phyloP scores from a whole-genome alignment of 495 filamentous ascomycete species.

The Margaritispora aquatica region DNA sequence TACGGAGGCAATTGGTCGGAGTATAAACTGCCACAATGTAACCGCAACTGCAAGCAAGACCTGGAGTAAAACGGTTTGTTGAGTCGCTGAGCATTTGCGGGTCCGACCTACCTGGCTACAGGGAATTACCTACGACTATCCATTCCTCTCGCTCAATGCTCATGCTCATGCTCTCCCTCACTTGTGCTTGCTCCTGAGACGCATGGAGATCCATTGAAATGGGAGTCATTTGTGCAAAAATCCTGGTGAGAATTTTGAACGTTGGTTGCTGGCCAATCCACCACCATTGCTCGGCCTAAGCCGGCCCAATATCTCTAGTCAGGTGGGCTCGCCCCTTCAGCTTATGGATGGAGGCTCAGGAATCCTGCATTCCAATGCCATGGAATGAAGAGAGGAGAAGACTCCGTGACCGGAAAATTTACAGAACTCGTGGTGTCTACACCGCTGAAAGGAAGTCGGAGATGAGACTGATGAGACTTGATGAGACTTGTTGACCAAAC shows the following conservation, averaged over 20 bases:
- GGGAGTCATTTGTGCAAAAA: not conserved
- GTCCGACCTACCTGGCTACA: too few species aligned
- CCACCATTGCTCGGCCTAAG: constrained; percentile 8
- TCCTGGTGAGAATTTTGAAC: too few species aligned
- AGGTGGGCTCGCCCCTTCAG: constrained; percentile 8
- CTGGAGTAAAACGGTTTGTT: not conserved
- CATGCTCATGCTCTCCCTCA: too few species aligned
- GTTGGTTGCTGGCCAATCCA: constrained; percentile 19
- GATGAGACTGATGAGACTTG: too few species aligned
- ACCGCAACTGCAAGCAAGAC: not conserved
- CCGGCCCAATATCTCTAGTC: constrained; percentile 12
- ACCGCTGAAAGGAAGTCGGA: too few species aligned
- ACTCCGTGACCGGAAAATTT: constrained; percentile 12
- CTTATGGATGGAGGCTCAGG: too few species aligned
- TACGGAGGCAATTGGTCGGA: constrained; percentile 16
- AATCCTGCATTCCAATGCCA: constrained; percentile 3
- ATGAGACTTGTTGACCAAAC: not conserved
- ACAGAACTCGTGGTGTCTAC: too few species aligned
- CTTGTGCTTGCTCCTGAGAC: too few species aligned
- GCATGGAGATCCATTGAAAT: not conserved
- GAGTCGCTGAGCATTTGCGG: not conserved
- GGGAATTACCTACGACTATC: too few species aligned
- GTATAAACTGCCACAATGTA: too few species aligned
- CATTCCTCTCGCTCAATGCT: too few species aligned
- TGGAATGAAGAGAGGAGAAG: not conserved